Conservation (phyloP, 2,329 filamentous ascomycete species). For the Pseudocercospora ulei region DNA sequence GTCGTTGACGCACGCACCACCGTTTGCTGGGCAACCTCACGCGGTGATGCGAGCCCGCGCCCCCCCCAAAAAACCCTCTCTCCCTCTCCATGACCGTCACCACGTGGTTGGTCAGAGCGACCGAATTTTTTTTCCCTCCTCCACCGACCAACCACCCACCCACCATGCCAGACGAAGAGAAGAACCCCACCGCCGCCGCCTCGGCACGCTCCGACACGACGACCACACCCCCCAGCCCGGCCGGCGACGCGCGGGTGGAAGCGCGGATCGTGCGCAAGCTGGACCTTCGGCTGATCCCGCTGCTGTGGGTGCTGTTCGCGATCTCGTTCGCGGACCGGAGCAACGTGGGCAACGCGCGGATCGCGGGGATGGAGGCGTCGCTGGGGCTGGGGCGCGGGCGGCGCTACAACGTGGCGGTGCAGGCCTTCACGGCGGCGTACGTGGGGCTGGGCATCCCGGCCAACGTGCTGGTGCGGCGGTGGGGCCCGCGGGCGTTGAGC, state of each 20-base stretch:
- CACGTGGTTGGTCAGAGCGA: too few species aligned
- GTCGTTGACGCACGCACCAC: too few species aligned
- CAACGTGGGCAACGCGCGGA: slow-evolving; percentile 30
- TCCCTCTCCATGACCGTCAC: too few species aligned
- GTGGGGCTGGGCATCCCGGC: slow-evolving; percentile 32
- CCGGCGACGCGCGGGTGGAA: not conserved
- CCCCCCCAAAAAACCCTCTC: too few species aligned
- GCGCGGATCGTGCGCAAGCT: slow-evolving; percentile 9
- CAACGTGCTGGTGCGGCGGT: slow-evolving; percentile 31
- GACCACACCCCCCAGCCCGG: too few species aligned
- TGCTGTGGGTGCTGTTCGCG: slow-evolving; percentile 36
- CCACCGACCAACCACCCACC: too few species aligned
- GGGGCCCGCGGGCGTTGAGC: slow-evolving; percentile 33
- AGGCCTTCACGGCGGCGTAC: slow-evolving; percentile 36
- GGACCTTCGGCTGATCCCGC: slow-evolving; percentile 30
- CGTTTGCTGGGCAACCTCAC: too few species aligned
- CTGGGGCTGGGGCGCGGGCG: slow-evolving; percentile 13
- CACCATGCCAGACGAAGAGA: too few species aligned
- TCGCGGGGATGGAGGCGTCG: slow-evolving; percentile 22
- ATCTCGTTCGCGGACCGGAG: slow-evolving; percentile 31
- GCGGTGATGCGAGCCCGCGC: too few species aligned
- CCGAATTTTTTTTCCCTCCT: too few species aligned
- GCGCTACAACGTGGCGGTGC: slow-evolving; percentile 32
- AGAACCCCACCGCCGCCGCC: too few species aligned
- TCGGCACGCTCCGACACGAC: not conserved